These are phyloP conservation scores for Phytophthora brassicae DNA, from an alignment of 352 stramenopile species.

Conservation along the genomic window DNA sequence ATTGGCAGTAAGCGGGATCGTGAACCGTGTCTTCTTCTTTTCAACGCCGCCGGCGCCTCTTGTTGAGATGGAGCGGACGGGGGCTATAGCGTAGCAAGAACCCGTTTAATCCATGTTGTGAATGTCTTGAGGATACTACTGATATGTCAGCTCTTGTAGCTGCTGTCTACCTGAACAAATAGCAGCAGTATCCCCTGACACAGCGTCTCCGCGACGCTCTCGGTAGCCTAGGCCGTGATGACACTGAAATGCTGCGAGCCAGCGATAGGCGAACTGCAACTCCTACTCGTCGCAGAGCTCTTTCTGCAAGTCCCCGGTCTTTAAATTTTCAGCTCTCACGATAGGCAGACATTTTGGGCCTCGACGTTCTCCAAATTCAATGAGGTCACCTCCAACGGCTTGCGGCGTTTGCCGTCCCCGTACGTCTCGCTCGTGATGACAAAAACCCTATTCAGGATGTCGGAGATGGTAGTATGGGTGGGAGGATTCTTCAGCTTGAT, in stretches of 20 bases:
- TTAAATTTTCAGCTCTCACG: neutral
- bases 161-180: neutral
- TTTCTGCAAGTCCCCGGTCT: slow-evolving; percentile 6
- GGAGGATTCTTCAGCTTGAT: slow-evolving; percentile 1
- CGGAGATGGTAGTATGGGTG: slow-evolving; percentile 4
- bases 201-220: slow-evolving; percentile 5
- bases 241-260: neutral
- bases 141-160: slow-evolving; percentile 1
- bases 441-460: neutral
- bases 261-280: slow-evolving; percentile 3
- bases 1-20: slow-evolving; percentile 9
- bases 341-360: neutral
- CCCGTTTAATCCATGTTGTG: slow-evolving; percentile 12
- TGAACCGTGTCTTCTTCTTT: slow-evolving; percentile 13
- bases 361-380: slow-evolving; percentile 1
- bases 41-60: neutral
- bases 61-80: slow-evolving; percentile 4
- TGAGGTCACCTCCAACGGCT: slow-evolving; percentile 7
- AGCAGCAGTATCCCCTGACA: neutral
- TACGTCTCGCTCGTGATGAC: slow-evolving; percentile 3
- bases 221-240: neutral
- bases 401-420: slow-evolving; percentile 7
- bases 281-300: slow-evolving; percentile 7
- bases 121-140: slow-evolving; percentile 1
- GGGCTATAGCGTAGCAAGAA: slow-evolving; percentile 9